Evolutionary conservation across 1,284 basidiomycete species (phyloP).

Genomic region (Phellinidium pouzarii): DNA sequence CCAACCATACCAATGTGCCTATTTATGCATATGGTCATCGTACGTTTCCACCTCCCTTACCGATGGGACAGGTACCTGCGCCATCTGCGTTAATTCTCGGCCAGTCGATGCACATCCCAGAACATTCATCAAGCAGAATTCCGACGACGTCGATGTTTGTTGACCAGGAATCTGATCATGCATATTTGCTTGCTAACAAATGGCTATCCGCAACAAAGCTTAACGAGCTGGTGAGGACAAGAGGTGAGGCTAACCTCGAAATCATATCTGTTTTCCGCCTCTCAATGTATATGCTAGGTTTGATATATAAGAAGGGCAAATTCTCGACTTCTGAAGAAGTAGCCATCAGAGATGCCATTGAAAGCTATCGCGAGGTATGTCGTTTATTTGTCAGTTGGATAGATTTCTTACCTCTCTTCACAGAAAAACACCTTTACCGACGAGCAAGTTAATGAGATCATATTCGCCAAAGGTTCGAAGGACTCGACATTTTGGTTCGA

Average conservation of each 20-base stretch:
- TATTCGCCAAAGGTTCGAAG: conserved; percentile 59
- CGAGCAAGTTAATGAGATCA: conserved; percentile 51
- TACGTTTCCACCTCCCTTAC: background rate
- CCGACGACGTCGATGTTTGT: conserved; percentile 27
- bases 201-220: conserved; percentile 68
- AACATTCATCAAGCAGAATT: conserved; percentile 27
- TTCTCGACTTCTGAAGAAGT: conserved; percentile 72
- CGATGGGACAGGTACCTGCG: conserved; percentile 24
- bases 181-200: conserved; percentile 54
- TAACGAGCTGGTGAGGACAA: conserved; percentile 53
- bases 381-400: background rate
- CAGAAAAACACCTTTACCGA: conserved; percentile 43
- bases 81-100: conserved; percentile 28
- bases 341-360: conserved; percentile 56
- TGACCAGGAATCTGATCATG: conserved; percentile 36
- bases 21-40: background rate
- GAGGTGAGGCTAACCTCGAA: conserved; percentile 40
- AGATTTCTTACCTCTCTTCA: conserved; percentile 8
- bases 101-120: conserved; percentile 28
- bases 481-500: conserved; percentile 66
- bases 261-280: conserved; percentile 7
- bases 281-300: conserved; percentile 38
- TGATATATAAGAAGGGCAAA: conserved; percentile 79
- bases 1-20: background rate
- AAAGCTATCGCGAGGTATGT: conserved; percentile 52